These are phyloP conservation scores for Metschnikowia aberdeeniae DNA, from an alignment of 805 yeast species.

Conservation along the genomic window DNA sequence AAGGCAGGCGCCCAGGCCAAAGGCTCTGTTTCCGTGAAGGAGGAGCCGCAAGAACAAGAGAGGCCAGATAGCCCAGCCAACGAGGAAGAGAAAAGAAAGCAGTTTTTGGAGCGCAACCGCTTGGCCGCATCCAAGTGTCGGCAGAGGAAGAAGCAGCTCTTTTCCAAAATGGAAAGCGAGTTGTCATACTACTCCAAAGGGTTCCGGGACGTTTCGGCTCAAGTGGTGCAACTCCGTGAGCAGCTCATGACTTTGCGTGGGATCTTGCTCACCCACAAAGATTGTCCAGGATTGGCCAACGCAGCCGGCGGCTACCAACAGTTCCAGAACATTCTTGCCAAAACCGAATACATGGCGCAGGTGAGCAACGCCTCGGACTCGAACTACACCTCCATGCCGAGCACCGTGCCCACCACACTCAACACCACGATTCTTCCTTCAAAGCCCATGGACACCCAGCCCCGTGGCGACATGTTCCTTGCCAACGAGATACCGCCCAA, in stretches of 20 bases:
- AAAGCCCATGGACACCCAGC: background rate
- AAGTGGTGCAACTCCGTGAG: slow-evolving; percentile 55
- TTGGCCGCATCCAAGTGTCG: slow-evolving; percentile 95
- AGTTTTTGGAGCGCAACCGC: slow-evolving; percentile 83
- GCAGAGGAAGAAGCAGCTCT: slow-evolving; percentile 86
- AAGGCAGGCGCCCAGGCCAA: slow-evolving; percentile 7
- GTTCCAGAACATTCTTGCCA: slow-evolving; percentile 40
- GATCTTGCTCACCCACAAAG: slow-evolving; percentile 47
- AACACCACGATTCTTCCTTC: slow-evolving; percentile 9
- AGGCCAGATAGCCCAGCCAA: slow-evolving; percentile 8
- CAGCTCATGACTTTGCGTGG: slow-evolving; percentile 50
- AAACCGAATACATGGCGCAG: slow-evolving; percentile 27
- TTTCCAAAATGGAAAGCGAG: slow-evolving; percentile 78
- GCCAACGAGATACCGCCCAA: background rate
- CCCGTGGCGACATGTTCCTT: slow-evolving; percentile 1
- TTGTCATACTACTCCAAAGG: slow-evolving; percentile 65
- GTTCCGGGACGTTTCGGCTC: slow-evolving; percentile 59
- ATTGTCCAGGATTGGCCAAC: slow-evolving; percentile 39
- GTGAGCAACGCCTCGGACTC: slow-evolving; percentile 21
- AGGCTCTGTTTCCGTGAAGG: slow-evolving; percentile 7
- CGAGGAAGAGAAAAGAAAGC: slow-evolving; percentile 54
- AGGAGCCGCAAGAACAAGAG: slow-evolving; percentile 8
- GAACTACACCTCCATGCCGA: slow-evolving; percentile 30
- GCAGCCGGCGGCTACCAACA: slow-evolving; percentile 47
- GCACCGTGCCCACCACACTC: slow-evolving; percentile 39